These are phyloP conservation scores for Neopestalotiopsis sp. DNA, from an alignment of 2,329 filamentous ascomycete species.

Conservation along the genomic window DNA sequence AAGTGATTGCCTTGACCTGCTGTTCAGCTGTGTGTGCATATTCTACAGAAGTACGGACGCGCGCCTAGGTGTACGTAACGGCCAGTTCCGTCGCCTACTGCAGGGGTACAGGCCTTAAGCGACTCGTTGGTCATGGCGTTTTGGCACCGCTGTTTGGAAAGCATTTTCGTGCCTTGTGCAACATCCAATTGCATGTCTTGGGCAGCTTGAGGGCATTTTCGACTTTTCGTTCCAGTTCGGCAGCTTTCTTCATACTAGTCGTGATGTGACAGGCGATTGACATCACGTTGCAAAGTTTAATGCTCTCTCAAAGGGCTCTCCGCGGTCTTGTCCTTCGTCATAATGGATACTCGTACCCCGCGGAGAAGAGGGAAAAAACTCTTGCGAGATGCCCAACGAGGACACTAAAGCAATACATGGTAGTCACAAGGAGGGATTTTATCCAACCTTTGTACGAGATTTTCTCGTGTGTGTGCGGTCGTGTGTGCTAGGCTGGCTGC, in stretches of 20 bases:
- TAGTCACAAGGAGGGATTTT: not conserved
- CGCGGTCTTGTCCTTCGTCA: not conserved
- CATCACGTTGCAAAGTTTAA: not conserved
- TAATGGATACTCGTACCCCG: not conserved
- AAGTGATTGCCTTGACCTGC: not conserved
- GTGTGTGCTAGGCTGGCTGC: not conserved
- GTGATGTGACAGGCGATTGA: not conserved
- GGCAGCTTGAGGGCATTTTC: not conserved
- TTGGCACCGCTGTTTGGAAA: not conserved
- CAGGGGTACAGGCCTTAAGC: not conserved
- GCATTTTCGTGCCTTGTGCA: not conserved
- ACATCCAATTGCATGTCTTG: constrained; percentile 1
- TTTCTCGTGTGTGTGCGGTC: not conserved
- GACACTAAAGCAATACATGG: no score
- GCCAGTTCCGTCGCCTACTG: not conserved
- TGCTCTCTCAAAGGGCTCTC: not conserved
- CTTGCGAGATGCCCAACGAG: no score
- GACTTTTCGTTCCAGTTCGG: not conserved
- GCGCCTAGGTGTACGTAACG: not conserved
- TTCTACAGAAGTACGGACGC: not conserved
- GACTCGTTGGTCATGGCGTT: not conserved
- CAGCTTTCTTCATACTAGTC: not conserved
- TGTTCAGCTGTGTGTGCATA: not conserved
- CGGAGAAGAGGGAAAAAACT: no score
- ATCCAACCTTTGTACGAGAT: not conserved